These are phyloP conservation scores for Cystofilobasidium bisporidii DNA, from an alignment of 768 basidiomycete genomes.

Conservation along the genomic window DNA sequence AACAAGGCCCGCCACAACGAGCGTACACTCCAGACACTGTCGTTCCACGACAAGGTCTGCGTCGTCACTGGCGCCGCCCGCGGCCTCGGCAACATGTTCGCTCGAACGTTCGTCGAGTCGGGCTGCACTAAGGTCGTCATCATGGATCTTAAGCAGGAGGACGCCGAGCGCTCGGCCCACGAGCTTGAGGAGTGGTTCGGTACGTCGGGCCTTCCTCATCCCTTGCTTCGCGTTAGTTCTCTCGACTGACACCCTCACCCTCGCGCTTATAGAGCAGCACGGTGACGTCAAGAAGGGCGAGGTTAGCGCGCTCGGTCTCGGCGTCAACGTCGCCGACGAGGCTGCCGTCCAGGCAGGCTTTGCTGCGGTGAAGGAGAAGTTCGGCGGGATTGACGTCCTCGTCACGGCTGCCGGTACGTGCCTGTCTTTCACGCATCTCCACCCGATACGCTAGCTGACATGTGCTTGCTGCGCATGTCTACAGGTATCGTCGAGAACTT, in stretches of 20 bases:
- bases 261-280: slow-evolving; percentile 34
- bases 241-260: neutral
- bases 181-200: slow-evolving; percentile 56
- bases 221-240: neutral
- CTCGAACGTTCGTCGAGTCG: slow-evolving; percentile 76
- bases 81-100: slow-evolving; percentile 83
- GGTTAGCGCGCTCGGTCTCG: slow-evolving; percentile 61
- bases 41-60: slow-evolving; percentile 52
- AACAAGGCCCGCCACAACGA: slow-evolving; percentile 38
- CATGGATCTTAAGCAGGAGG: slow-evolving; percentile 65
- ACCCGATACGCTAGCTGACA: slow-evolving; percentile 31
- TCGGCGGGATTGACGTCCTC: slow-evolving; percentile 59
- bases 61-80: slow-evolving; percentile 86
- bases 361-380: slow-evolving; percentile 49
- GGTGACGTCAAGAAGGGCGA: slow-evolving; percentile 51
- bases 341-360: slow-evolving; percentile 64
- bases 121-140: slow-evolving; percentile 73
- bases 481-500: slow-evolving; percentile 80
- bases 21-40: slow-evolving; percentile 60
- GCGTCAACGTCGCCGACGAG: slow-evolving; percentile 83
- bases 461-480: slow-evolving; percentile 18
- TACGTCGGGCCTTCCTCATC: slow-evolving; percentile 25
- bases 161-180: slow-evolving; percentile 57
- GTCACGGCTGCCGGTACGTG: slow-evolving; percentile 71
- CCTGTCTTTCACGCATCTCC: slow-evolving; percentile 27